Conservation (phyloP, 805 yeast genomes). For the Kodamaea laetipori region DNA sequence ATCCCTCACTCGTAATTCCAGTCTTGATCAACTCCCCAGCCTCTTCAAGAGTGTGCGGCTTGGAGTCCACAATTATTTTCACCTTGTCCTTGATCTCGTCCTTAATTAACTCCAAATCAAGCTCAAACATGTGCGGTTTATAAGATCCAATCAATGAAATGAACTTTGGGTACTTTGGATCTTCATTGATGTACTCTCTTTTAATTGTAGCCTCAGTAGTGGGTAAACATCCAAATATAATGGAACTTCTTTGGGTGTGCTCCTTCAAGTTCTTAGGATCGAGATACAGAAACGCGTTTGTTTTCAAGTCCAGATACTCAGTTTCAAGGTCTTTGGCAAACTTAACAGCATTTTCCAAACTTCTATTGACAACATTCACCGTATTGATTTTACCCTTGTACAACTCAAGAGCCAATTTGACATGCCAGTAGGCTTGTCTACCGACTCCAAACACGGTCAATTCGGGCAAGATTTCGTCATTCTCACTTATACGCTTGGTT, state of each 20-base stretch:
- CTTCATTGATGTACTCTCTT: conserved; percentile 32
- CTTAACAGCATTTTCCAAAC: conserved; percentile 40
- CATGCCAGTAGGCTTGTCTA: conserved; percentile 67
- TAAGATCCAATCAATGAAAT: conserved; percentile 67
- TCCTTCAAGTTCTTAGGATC: conserved; percentile 18
- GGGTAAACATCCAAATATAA: conserved; percentile 65
- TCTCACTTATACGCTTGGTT: conserved; percentile 27
- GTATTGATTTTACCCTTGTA: conserved; percentile 39
- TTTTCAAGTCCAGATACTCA: conserved; percentile 29
- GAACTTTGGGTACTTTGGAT: conserved; percentile 31
- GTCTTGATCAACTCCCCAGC: conserved; percentile 66
- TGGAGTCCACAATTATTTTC: conserved; percentile 60
- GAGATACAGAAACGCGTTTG: conserved; percentile 23
- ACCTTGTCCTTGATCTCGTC: conserved; percentile 33
- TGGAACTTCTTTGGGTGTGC: conserved; percentile 40
- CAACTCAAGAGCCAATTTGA: conserved; percentile 41
- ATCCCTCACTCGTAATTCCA: conserved; percentile 35
- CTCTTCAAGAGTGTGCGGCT: conserved; percentile 55
- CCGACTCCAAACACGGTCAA: conserved; percentile 60
- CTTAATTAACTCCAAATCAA: conserved; percentile 47
- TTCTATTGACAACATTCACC: conserved; percentile 51
- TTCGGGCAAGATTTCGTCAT: conserved; percentile 29
- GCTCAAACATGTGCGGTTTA: conserved; percentile 67
- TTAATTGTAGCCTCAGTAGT: conserved; percentile 51
- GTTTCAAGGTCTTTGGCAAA: conserved; percentile 26